A percentile compares a stretch with the other conserved stretches of the same genome.
phyloP scores from a whole-genome alignment of 495 filamentous ascomycete species.

The Talaromyces borbonicus region DNA sequence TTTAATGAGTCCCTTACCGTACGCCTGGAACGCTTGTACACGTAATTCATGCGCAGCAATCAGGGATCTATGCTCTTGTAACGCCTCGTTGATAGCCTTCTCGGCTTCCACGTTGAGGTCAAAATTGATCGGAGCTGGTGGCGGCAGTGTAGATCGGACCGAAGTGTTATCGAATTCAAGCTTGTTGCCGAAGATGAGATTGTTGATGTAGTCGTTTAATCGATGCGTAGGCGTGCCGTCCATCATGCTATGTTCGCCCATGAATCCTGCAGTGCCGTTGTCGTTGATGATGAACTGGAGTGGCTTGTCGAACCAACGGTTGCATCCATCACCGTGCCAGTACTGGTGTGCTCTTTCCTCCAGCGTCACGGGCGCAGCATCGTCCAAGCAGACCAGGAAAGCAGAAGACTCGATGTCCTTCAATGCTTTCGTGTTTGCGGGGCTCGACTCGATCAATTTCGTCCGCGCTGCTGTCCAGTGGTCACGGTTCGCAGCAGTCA shows the following conservation, averaged over 20 bases:
- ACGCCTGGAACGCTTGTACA: slow-evolving; percentile 92
- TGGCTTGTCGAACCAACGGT: slow-evolving; percentile 98
- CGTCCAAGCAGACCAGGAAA: slow-evolving; percentile 91
- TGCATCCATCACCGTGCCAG: slow-evolving; percentile 95
- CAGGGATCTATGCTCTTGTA: slow-evolving; percentile 63
- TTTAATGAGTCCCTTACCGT: slow-evolving; percentile 98
- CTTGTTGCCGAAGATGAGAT: slow-evolving; percentile 81
- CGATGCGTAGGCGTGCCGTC: slow-evolving; percentile 96
- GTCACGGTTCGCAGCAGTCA: slow-evolving; percentile 90
- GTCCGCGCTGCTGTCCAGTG: slow-evolving; percentile 82
- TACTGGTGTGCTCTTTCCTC: slow-evolving; percentile 93
- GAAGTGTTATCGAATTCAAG: slow-evolving; percentile 69
- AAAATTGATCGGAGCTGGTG: slow-evolving; percentile 71
- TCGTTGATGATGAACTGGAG: slow-evolving; percentile 97
- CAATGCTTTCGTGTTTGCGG: slow-evolving; percentile 65
- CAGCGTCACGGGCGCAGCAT: slow-evolving; percentile 83
- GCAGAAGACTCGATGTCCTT: slow-evolving; percentile 81
- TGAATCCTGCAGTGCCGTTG: slow-evolving; percentile 95
- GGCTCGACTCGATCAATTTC: slow-evolving; percentile 60
- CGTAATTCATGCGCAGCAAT: slow-evolving; percentile 84
- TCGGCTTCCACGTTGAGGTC: slow-evolving; percentile 60
- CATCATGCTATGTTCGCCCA: slow-evolving; percentile 99
- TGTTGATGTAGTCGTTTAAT: slow-evolving; percentile 87
- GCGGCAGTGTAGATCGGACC: slow-evolving; percentile 73
- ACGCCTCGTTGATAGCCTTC: slow-evolving; percentile 64